Conservation (phyloP, 1,284 basidiomycete species). For the Cryptococcus sp. region DNA sequence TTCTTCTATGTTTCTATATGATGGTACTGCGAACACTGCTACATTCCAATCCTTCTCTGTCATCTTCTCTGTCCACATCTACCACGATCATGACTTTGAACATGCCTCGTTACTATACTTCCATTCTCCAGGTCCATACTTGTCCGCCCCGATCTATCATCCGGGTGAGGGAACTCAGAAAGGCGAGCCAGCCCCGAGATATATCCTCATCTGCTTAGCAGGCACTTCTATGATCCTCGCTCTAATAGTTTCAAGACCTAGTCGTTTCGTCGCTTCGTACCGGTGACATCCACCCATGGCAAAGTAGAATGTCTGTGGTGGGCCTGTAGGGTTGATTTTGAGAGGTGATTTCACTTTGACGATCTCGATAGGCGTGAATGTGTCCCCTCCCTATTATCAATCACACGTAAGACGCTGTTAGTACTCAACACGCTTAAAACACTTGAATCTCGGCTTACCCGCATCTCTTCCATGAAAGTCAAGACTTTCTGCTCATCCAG, state of each 20-base stretch:
- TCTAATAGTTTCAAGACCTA: conserved; percentile 46
- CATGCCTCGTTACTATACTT: neutral
- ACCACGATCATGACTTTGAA: no score
- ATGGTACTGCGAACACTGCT: no score
- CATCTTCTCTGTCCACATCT: no score
- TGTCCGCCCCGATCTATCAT: neutral
- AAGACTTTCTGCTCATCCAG: conserved; percentile 52
- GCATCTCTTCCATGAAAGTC: conserved; percentile 53
- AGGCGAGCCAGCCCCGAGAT: conserved; percentile 50
- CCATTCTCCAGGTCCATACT: neutral
- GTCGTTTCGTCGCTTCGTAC: conserved; percentile 53
- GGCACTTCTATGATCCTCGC: conserved; percentile 53
- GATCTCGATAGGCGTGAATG: conserved; percentile 54
- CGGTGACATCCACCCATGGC: conserved; percentile 54
- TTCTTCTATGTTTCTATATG: no score
- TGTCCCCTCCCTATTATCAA: conserved; percentile 42
- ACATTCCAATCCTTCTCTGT: no score
- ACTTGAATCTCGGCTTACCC: conserved; percentile 33
- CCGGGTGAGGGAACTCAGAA: conserved; percentile 28
- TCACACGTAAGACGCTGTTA: no score
- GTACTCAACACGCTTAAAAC: no score
- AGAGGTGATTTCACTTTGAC: conserved; percentile 47
- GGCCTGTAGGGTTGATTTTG: conserved; percentile 33
- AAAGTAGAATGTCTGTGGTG: conserved; percentile 48
- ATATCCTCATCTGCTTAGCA: conserved; percentile 46